These are phyloP conservation scores for Brassica hybrid DNA, from an alignment of 441 rosid genomes.

Conservation along the genomic window DNA sequence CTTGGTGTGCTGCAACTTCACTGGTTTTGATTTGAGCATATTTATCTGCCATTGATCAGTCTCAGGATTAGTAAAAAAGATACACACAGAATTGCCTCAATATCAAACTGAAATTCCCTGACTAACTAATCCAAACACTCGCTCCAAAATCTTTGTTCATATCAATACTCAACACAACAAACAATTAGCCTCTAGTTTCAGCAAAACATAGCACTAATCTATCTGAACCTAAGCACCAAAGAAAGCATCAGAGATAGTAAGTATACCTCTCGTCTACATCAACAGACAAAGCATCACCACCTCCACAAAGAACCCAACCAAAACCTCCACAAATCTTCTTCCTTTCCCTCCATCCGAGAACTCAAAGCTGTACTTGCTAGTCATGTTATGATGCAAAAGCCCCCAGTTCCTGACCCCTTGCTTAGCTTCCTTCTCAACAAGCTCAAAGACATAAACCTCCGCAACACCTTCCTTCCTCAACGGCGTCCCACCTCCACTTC, in stretches of 20 bases:
- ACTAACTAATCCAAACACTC: neutral
- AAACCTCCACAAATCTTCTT: constrained; percentile 5
- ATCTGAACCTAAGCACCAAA: constrained; percentile 9
- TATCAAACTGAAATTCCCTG: neutral
- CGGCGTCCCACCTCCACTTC: constrained; percentile 72
- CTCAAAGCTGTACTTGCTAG: constrained; percentile 61
- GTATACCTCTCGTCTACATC: constrained; percentile 39
- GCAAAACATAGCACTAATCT: neutral
- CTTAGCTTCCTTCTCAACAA: constrained; percentile 57
- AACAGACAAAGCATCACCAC: constrained; percentile 29
- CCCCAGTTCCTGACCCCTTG: constrained; percentile 68
- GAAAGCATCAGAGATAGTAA: constrained; percentile 25
- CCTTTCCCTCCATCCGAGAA: constrained; percentile 47
- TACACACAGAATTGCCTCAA: neutral
- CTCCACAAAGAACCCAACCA: constrained; percentile 33
- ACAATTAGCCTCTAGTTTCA: neutral
- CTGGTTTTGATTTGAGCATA: neutral
- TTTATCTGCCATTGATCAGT: neutral
- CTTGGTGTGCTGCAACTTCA: constrained; percentile 13
- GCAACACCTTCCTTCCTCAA: constrained; percentile 76
- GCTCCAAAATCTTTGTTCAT: neutral
- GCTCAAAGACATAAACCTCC: constrained; percentile 72
- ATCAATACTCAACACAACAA: neutral
- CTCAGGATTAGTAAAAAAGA: neutral
- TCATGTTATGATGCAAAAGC: constrained; percentile 66